phyloP scores from a whole-genome alignment of 805 yeast species.

The Saccharomycopsis sp. region DNA sequence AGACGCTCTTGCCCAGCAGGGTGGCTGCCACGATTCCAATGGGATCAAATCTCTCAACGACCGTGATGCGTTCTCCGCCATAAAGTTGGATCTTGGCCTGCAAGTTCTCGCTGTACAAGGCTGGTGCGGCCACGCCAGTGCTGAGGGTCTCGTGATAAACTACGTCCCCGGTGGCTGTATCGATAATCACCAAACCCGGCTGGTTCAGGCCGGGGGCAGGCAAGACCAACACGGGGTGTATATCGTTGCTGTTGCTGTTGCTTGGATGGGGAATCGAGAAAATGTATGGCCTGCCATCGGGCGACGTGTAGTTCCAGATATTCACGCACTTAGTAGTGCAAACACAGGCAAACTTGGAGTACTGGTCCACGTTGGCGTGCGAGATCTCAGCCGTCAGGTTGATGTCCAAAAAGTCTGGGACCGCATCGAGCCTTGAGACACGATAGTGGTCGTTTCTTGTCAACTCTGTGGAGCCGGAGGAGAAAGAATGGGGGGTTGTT shows the following conservation, averaged over 20 bases:
- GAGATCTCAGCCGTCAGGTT: no score
- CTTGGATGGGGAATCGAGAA: no score
- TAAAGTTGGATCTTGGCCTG: slow-evolving; percentile 34
- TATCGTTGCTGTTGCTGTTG: no score
- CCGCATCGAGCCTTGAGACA: slow-evolving; percentile 46
- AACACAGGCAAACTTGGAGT: slow-evolving; percentile 40
- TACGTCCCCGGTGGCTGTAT: slow-evolving; percentile 48
- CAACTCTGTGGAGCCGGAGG: no score
- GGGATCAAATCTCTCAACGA: slow-evolving; percentile 56
- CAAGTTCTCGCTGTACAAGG: slow-evolving; percentile 35
- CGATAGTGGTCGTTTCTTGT: slow-evolving; percentile 51
- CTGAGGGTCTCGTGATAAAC: slow-evolving; percentile 69
- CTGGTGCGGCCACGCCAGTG: slow-evolving; percentile 56
- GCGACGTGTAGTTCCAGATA: slow-evolving; percentile 62
- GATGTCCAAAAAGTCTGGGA: slow-evolving; percentile 34
- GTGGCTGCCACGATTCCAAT: slow-evolving; percentile 69
- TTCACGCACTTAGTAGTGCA: slow-evolving; percentile 40
- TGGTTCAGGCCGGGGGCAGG: slow-evolving; percentile 44
- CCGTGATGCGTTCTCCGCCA: slow-evolving; percentile 46
- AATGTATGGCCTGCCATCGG: slow-evolving; percentile 53
- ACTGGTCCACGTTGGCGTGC: slow-evolving; percentile 31
- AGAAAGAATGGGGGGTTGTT: no score
- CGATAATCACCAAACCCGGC: slow-evolving; percentile 67
- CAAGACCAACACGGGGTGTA: slow-evolving; percentile 46
- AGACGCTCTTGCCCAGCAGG: slow-evolving; percentile 53